Percentiles rank a stretch among this genome's conserved stretches.
Evolutionary conservation across 140 eudicot species (phyloP).

Genomic region (Ambrosia hybrid): DNA sequence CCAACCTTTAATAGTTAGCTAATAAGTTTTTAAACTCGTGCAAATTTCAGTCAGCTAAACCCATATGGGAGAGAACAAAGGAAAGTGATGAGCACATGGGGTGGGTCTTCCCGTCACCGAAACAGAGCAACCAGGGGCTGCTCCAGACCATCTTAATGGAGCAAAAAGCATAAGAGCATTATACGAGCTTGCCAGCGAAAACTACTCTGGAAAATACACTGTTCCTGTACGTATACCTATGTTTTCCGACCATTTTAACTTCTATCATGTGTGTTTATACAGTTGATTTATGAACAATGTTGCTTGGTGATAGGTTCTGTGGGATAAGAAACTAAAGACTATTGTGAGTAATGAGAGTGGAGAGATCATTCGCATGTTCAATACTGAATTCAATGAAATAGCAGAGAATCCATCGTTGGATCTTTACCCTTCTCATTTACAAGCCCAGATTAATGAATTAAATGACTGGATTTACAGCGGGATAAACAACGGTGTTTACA

Average conservation of each 20-base stretch:
- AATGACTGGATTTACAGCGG: conserved; percentile 72
- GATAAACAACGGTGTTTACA: conserved; percentile 89
- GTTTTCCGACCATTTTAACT: neutral
- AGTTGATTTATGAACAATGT: conserved; percentile 12
- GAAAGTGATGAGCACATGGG: conserved; percentile 94
- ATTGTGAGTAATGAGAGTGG: conserved; percentile 90
- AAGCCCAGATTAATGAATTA: conserved; percentile 63
- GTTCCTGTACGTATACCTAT: conserved; percentile 69
- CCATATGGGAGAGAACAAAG: conserved; percentile 89
- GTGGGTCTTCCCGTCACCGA: conserved; percentile 79
- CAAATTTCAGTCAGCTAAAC: conserved; percentile 56
- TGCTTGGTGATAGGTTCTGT: conserved; percentile 62
- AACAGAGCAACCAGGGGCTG: conserved; percentile 79
- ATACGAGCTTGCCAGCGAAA: conserved; percentile 78
- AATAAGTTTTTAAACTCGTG: too few relatives aligned
- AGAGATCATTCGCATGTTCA: conserved; percentile 90
- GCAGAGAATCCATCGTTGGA: conserved; percentile 72
- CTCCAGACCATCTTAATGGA: conserved; percentile 69
- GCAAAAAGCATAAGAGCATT: conserved; percentile 69
- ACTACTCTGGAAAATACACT: conserved; percentile 80
- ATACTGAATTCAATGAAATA: conserved; percentile 78
- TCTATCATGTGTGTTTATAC: neutral
- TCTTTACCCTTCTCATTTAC: conserved; percentile 80
- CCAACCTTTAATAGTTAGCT: too few relatives aligned
- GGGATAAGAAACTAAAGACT: conserved; percentile 84